Evolutionary conservation across 306 rosid species (phyloP).

Genomic region (Prunus persica): Prunus_persica_NCBIv2 NC_034009.1:10251001-10251500

Average conservation of each 20-base stretch:
- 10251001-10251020: background rate
- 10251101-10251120: slow-evolving; percentile 31
- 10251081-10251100: slow-evolving; percentile 39
- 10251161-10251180: slow-evolving; percentile 29
- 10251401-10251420: too few relatives aligned
- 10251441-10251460: background rate
- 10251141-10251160: slow-evolving; percentile 53
- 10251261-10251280: slow-evolving; percentile 32
- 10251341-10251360: slow-evolving; percentile 30
- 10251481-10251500: slow-evolving; percentile 44
- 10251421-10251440: too few relatives aligned
- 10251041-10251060: background rate
- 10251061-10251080: slow-evolving; percentile 37
- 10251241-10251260: slow-evolving; percentile 27
- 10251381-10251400: background rate
- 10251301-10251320: slow-evolving; percentile 37
- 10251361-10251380: slow-evolving; percentile 12
- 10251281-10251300: slow-evolving; percentile 47
- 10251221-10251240: slow-evolving; percentile 38
- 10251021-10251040: background rate
- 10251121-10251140: slow-evolving; percentile 36
- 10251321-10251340: slow-evolving; percentile 28
- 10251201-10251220: slow-evolving; percentile 59
- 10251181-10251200: slow-evolving; percentile 42
- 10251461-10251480: slow-evolving; percentile 57